Base-by-base conservation (phyloP, 192 early-diverging fungal genomes). In the Coemansia reversa region DNA sequence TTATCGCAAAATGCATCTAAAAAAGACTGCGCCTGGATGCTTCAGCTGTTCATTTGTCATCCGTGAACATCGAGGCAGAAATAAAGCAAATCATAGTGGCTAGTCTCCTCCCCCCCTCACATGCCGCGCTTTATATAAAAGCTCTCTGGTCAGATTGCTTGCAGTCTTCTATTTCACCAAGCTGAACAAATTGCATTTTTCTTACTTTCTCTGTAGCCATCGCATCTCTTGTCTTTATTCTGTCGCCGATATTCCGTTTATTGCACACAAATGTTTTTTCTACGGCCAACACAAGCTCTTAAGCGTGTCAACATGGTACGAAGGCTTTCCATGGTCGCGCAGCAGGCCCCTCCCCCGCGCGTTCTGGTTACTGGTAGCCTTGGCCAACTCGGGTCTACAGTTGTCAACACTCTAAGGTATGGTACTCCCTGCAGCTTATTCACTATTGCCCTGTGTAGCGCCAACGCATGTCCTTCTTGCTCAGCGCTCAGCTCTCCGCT, bases 341-440 rank as follows among this genome's bases (percentile, higher is more conserved):
- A 66, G 27, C 39, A 16, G n/a, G 27, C 66, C 23, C 74, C 62
- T 30, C 67, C 73, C 19, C 86, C 86, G 5, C 79, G 84, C 19
- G 83, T 87, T 27, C 70, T 87, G 19, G 86, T 87, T 49, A 85
- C 84, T 42, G 86, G 86, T 68, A 83, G 60, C 48, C 77, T 87
- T 57, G 86, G 86, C 16, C 86, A 87, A 63, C 83, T 87, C 28
- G 86, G 86, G 20, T 74, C 81, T 47, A 83, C 79, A 42, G 74
- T 87, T 58, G 86, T 86, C 58, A 77, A 79, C 57, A 70, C 83
- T 19, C 80, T 87, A 25, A 69, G 86, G 81, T 82, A 83, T 57
- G 76, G 9, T 45, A 45, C 16, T 45, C 2, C 14, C 3, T 45
- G 12, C 14, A 4, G 39, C 39, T 16, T 16, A 16, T 42, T 4